phyloP scores from a whole-genome alignment of 2,329 filamentous ascomycete species.

The Neospermospora avenae region DNA sequence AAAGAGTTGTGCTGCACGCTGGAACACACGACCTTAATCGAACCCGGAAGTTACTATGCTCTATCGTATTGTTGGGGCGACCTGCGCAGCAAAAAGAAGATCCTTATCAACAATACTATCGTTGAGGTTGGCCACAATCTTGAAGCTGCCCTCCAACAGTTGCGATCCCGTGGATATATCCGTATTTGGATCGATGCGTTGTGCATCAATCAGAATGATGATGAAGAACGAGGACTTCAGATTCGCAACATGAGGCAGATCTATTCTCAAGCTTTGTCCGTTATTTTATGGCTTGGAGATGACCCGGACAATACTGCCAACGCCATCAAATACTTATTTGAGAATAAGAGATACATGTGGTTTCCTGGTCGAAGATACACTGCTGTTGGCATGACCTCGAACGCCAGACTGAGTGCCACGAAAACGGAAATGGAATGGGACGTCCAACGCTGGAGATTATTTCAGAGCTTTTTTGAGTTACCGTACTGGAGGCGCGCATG shows the following conservation, averaged over 20 bases:
- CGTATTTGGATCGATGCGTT: not conserved
- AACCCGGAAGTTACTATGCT: not conserved
- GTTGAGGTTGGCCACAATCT: not conserved
- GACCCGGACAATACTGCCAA: not conserved
- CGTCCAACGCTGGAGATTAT: not conserved
- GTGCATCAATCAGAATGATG: not conserved
- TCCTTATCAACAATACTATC: not conserved
- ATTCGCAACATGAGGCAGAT: not conserved
- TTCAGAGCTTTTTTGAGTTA: not conserved
- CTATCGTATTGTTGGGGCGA: not conserved
- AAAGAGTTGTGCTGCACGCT: not conserved
- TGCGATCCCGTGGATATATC: not conserved
- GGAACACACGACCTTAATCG: not conserved
- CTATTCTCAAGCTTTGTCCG: not conserved
- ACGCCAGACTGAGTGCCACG: not conserved
- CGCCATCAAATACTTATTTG: not conserved
- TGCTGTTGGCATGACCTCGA: not conserved
- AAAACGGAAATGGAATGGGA: not conserved
- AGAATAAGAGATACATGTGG: not conserved
- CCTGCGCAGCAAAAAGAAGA: not conserved
- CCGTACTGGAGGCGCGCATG: not conserved
- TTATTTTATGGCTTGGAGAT: not conserved
- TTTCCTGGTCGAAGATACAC: not conserved
- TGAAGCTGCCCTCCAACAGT: not conserved
- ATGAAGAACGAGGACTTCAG: not conserved